Evolutionary conservation across 805 yeast genomes (phyloP).

Genomic region (Deakozyma indianensis): DNA sequence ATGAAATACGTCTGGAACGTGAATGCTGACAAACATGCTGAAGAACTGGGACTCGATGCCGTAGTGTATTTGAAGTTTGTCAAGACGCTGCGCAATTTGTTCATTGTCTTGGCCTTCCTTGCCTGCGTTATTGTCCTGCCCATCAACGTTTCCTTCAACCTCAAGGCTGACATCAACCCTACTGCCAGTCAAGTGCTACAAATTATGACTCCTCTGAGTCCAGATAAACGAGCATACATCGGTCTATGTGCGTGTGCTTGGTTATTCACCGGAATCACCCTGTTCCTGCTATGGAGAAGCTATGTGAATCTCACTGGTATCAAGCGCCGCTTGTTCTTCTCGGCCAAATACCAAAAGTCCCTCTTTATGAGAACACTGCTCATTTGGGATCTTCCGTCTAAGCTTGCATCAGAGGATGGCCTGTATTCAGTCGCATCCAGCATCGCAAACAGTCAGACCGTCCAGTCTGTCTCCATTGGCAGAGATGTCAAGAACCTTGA

Average conservation of each 20-base stretch:
- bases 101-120: conserved; percentile 18
- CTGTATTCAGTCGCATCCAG: conserved; percentile 7
- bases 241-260: background rate
- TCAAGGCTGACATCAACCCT: conserved; percentile 4
- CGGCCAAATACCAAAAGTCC: conserved; percentile 12
- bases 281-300: conserved; percentile 16
- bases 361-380: conserved; percentile 20
- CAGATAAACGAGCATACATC: background rate
- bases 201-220: conserved; percentile 18
- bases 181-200: background rate
- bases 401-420: conserved; percentile 14
- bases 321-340: conserved; percentile 12
- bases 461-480: conserved; percentile 14
- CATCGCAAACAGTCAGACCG: background rate
- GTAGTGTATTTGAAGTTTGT: conserved; percentile 18
- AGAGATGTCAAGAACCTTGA: conserved; percentile 16
- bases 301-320: conserved; percentile 9
- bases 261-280: conserved; percentile 14
- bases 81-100: conserved; percentile 19
- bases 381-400: conserved; percentile 18
- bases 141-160: conserved; percentile 21
- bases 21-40: conserved; percentile 14
- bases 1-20: conserved; percentile 10
- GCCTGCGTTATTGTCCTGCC: conserved; percentile 23
- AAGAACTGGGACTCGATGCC: conserved; percentile 23